Percentiles rank a stretch among this genome's conserved stretches.
Evolutionary conservation across 331 rosid genomes (phyloP).

Genomic region (Quercus lobata): DNA sequence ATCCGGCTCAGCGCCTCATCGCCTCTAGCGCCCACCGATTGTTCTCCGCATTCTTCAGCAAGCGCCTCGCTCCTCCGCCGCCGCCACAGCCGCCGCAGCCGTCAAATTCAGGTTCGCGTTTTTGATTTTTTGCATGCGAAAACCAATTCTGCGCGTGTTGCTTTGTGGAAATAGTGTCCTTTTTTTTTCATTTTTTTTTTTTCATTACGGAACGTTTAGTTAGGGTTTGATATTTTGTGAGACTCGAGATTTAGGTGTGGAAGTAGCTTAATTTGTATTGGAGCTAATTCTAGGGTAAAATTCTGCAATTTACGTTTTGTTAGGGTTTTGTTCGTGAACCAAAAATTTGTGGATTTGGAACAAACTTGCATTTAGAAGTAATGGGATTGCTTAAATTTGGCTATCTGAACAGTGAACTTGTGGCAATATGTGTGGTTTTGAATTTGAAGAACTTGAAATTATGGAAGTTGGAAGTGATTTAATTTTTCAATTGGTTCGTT

Average conservation of each 20-base stretch:
- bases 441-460: not conserved
- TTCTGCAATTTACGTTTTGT: no score
- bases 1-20: constrained; percentile 87
- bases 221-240: constrained; percentile 10
- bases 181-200: no score
- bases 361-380: not conserved
- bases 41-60: constrained; percentile 68
- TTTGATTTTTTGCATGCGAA: not conserved
- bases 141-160: not conserved
- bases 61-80: constrained; percentile 59
- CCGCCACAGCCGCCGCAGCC: constrained; percentile 16
- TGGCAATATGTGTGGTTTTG: not conserved
- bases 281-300: not conserved
- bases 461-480: not conserved
- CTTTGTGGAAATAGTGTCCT: not conserved
- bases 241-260: not conserved
- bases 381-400: not conserved
- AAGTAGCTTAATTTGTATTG: not conserved
- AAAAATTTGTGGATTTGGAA: not conserved
- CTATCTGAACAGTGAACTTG: not conserved
- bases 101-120: constrained; percentile 35
- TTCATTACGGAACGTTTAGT: not conserved
- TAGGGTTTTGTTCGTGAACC: no score
- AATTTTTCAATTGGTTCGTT: not conserved
- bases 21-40: constrained; percentile 54